phyloP scores from a whole-genome alignment of 1,284 basidiomycete genomes.

The Fomes fomentarius region DNA sequence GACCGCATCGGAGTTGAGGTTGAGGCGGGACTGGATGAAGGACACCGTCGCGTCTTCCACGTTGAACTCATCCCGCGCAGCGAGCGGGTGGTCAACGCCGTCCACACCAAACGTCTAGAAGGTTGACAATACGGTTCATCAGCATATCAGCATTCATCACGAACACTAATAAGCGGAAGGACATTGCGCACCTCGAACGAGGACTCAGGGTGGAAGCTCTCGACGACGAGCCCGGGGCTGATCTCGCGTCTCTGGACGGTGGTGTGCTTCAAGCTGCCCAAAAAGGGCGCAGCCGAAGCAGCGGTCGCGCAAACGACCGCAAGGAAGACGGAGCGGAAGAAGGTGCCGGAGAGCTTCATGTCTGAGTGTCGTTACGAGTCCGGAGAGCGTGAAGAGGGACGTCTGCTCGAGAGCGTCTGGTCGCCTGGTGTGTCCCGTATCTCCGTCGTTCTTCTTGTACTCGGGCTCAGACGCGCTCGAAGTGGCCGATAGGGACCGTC shows the following conservation, averaged over 20 bases:
- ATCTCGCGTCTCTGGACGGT: constrained; percentile 43
- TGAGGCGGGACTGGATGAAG: constrained; percentile 34
- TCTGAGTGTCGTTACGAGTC: background rate
- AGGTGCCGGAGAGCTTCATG: constrained; percentile 19
- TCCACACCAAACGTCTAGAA: constrained; percentile 43
- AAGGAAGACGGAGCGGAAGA: constrained; percentile 27
- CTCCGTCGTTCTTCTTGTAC: background rate
- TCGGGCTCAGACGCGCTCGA: background rate
- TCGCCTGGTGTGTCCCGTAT: background rate
- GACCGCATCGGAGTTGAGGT: constrained; percentile 27
- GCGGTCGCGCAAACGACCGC: constrained; percentile 31
- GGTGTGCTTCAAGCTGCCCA: constrained; percentile 40
- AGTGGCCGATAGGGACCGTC: background rate
- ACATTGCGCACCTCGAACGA: constrained; percentile 41
- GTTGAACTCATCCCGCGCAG: constrained; percentile 31
- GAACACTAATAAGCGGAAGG: constrained; percentile 29
- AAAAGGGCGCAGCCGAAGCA: constrained; percentile 35
- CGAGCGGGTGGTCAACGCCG: constrained; percentile 38
- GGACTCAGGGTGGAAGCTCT: constrained; percentile 47
- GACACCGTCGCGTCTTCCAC: constrained; percentile 33
- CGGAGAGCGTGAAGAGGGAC: background rate
- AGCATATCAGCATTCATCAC: constrained; percentile 34
- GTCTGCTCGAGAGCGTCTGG: background rate
- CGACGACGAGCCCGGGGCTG: constrained; percentile 37
- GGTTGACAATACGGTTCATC: background rate